Conservation (phyloP, 139 green algal species). For the Coccomyxa sp. region DNA sequence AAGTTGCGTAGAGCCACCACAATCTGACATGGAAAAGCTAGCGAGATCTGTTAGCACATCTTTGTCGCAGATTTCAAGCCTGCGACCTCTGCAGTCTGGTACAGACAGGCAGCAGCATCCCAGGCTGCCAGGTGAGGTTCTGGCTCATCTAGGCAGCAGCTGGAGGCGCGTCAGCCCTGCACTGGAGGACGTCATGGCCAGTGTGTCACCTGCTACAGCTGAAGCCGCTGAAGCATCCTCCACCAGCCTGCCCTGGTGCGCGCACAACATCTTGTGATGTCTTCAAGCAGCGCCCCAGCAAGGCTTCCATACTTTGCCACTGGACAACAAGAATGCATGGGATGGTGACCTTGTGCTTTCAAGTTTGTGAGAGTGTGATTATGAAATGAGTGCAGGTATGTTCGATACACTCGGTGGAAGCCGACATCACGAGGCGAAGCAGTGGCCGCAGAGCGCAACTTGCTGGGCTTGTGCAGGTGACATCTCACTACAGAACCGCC, state of each 20-base stretch:
- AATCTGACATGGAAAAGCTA: too few relatives aligned
- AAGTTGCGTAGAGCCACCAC: too few relatives aligned
- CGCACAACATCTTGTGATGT: not conserved
- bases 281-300: not conserved
- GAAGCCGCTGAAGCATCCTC: not conserved
- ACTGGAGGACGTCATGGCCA: not conserved
- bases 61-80: too few relatives aligned
- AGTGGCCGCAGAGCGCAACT: constrained; percentile 25
- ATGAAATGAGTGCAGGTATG: constrained; percentile 12
- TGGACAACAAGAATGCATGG: not conserved
- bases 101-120: not conserved
- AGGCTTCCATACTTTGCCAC: not conserved
- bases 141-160: not conserved
- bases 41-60: too few relatives aligned
- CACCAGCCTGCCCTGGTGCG: not conserved
- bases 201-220: not conserved
- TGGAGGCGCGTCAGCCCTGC: not conserved
- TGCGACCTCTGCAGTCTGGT: too few relatives aligned
- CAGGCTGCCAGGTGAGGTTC: not conserved
- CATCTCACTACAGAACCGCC: not conserved
- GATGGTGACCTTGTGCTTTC: not conserved
- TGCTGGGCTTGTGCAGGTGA: constrained; percentile 34
- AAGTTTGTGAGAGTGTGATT: not conserved
- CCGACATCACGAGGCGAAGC: constrained; percentile 46
- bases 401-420: constrained; percentile 42